Base-by-base conservation (phyloP, 495 filamentous ascomycete species). In the Umbilicaria muhlenbergii region DNA sequence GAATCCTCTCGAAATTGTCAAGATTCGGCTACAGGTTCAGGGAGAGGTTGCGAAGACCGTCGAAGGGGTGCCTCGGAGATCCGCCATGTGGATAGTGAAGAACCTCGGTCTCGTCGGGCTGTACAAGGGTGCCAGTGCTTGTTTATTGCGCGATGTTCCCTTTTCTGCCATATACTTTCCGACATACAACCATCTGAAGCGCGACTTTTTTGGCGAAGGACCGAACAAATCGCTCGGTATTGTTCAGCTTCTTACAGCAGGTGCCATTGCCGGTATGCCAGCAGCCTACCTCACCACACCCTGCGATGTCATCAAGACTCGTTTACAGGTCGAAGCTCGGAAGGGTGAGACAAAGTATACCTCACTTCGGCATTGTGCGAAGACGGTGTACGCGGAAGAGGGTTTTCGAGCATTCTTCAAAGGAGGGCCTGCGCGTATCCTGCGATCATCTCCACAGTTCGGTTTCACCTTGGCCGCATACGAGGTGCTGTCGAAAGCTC, bases 161-260 rank as follows among this genome's bases (percentile, higher is more conserved):
- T 98, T 98, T 69, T 94, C 87, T 36, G 87, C 86, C 46, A 98
- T 98, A 57, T 98, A 98, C 67, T 98, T 98, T 77, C 89, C 92
- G 10, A 83, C 85, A 16, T 98, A 98, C 66, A 79, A 75, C 47
- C 91, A 98, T 59, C 66, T 98, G 41, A 98, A 98, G 69, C 72
- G 76, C 53, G 91, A 94, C 62, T 70, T 83, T 57, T 96, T 96
- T 53, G 91, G 91, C 61, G 91, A 98, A 62, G 75, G 78, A 11
- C 70, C 70, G n/a, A 83, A 76, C 38, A 86, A 94, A 67, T 87
- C 85, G 59, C 83, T 98, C 35, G 88, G 91, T 31, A 73, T 98
- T 39, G 49, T 94, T 17, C 91, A 96, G 62, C 82, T 98, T 42
- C 76, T 98, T 8, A 89, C 85, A 2, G 86, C 91, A 10, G 91